Evolutionary conservation across 2,329 filamentous ascomycete species (phyloP).

Genomic region (Talaromyces sp.): DNA sequence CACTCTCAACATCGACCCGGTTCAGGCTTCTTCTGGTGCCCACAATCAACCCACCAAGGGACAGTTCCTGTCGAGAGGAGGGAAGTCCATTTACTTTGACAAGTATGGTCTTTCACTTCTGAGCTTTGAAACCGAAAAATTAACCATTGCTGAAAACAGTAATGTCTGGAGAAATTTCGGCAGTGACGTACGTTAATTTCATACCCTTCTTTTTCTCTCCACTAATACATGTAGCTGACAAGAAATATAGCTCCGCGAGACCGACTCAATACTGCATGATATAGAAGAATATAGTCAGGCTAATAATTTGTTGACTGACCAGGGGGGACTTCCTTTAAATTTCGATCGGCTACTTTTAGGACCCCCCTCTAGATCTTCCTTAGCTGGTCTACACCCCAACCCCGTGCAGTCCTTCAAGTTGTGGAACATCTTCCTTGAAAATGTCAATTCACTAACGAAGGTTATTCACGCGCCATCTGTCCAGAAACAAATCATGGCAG

Average conservation of each 20-base stretch:
- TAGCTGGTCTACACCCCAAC: slow-evolving; percentile 52
- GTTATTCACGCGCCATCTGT: slow-evolving; percentile 63
- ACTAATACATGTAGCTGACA: too few relatives aligned
- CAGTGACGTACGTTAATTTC: not conserved
- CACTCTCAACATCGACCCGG: not conserved
- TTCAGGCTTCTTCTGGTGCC: not conserved
- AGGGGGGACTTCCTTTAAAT: too few relatives aligned
- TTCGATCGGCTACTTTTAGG: too few relatives aligned
- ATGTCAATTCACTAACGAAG: slow-evolving; percentile 65
- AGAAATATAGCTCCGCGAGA: too few relatives aligned
- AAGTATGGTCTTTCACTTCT: slow-evolving; percentile 1
- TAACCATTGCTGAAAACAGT: not conserved
- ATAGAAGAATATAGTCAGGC: too few relatives aligned
- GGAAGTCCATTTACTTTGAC: slow-evolving; percentile 9
- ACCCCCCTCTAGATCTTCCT: too few relatives aligned
- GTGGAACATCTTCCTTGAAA: slow-evolving; percentile 68
- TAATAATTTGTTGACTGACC: too few relatives aligned
- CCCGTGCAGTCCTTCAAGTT: slow-evolving; percentile 49
- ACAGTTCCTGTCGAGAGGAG: slow-evolving; percentile 9
- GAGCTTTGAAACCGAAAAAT: not conserved
- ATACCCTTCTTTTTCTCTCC: too few relatives aligned
- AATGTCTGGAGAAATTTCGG: slow-evolving; percentile 8
- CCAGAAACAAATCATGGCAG: slow-evolving; percentile 61
- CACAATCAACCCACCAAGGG: slow-evolving; percentile 1
- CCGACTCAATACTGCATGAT: too few relatives aligned